These are phyloP conservation scores for Vigna angularis DNA, from an alignment of 306 rosid genomes.

Conservation along the genomic window DNA sequence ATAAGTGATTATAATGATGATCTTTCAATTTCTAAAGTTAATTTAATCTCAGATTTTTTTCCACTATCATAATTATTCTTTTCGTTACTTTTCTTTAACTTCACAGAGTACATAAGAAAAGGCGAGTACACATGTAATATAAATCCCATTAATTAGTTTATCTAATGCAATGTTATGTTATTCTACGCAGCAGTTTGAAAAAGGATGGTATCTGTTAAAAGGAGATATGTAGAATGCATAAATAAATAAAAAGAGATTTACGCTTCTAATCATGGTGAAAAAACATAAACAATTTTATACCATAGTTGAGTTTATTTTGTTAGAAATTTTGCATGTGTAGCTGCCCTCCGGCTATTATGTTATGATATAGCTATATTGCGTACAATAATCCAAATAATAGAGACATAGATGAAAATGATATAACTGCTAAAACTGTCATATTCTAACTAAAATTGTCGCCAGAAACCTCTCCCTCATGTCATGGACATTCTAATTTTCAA, in stretches of 20 bases:
- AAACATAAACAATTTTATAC: not conserved
- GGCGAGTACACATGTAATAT: too few species aligned
- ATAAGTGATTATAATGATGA: not conserved
- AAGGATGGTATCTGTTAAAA: too few species aligned
- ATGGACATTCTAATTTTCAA: slow-evolving; percentile 31
- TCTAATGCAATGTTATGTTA: too few species aligned
- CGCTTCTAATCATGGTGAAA: too few species aligned
- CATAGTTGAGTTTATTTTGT: not conserved
- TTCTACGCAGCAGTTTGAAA: too few species aligned
- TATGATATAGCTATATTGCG: not conserved
- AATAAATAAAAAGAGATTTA: too few species aligned
- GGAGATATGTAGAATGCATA: too few species aligned
- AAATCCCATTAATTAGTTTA: too few species aligned
- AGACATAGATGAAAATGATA: not conserved
- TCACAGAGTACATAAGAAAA: not conserved
- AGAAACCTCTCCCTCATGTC: slow-evolving; percentile 5
- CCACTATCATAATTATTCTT: not conserved
- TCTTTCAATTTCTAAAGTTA: not conserved
- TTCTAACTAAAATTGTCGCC: slow-evolving; percentile 30
- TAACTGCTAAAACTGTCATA: slow-evolving; percentile 43
- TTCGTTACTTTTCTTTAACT: not conserved
- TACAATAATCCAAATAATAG: slow-evolving; percentile 19
- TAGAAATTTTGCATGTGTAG: slow-evolving; percentile 11
- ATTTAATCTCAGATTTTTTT: not conserved
- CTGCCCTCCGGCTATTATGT: not conserved